Percentiles rank a stretch among this genome's conserved stretches.
Evolutionary conservation across 148 eudicot genomes (phyloP).

Genomic region (Nepenthes mirabilis): DNA sequence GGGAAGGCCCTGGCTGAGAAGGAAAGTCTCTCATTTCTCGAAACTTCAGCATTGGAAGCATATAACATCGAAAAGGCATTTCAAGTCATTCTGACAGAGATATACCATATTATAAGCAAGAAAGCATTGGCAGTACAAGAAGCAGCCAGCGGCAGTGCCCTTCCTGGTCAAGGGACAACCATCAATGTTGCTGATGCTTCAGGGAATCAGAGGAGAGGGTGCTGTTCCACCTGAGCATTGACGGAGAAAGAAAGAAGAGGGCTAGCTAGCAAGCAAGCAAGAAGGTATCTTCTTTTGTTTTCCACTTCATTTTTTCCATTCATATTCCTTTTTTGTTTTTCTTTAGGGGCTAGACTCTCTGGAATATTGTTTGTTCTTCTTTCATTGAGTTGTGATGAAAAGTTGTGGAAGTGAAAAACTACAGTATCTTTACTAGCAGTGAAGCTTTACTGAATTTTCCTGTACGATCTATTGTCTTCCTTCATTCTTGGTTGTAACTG

Average conservation of each 20-base stretch:
- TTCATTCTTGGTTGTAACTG: no score
- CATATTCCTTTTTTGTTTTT: no score
- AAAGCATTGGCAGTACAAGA: constrained; percentile 45
- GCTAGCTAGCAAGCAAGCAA: neutral
- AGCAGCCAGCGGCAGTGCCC: constrained; percentile 21
- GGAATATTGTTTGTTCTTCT: neutral
- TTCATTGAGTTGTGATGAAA: neutral
- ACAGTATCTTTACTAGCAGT: neutral
- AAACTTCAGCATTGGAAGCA: constrained; percentile 38
- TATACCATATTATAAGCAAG: constrained; percentile 26
- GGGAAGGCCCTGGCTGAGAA: constrained; percentile 41
- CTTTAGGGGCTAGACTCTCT: no score
- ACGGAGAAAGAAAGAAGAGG: neutral
- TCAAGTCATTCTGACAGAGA: constrained; percentile 45
- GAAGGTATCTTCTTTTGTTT: neutral
- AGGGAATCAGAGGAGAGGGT: neutral
- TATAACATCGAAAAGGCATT: constrained; percentile 62
- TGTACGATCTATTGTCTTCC: no score
- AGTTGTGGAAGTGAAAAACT: neutral
- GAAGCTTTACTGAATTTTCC: neutral
- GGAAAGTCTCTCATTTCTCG: constrained; percentile 24
- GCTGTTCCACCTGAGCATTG: constrained; percentile 1
- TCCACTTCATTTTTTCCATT: no score
- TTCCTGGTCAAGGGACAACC: constrained; percentile 37
- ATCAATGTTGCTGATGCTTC: constrained; percentile 27